phyloP scores from a whole-genome alignment of 257 asterid species.

The Leptodermis oblonga region DNA sequence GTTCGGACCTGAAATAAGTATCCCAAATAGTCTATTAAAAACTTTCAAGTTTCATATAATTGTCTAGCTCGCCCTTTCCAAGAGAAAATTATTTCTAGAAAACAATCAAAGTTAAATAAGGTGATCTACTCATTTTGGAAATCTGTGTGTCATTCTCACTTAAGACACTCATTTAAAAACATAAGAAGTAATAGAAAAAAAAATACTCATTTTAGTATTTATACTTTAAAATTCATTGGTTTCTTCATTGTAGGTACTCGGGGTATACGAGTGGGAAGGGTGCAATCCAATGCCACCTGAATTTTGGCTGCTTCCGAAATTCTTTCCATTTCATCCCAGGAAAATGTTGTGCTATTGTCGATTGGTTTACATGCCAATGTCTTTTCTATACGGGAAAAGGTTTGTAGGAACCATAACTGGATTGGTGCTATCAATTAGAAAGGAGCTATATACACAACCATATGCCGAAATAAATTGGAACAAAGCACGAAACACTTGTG shows the following conservation, averaged over 20 bases:
- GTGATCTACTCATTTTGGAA: too few species aligned
- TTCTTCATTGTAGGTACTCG: constrained; percentile 50
- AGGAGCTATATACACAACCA: constrained; percentile 35
- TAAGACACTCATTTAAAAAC: too few species aligned
- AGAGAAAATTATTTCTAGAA: too few species aligned
- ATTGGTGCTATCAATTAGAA: constrained; percentile 20
- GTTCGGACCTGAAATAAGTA: too few species aligned
- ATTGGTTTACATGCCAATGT: constrained; percentile 59
- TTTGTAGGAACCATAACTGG: constrained; percentile 41
- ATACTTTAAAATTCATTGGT: too few species aligned
- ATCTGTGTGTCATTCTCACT: too few species aligned
- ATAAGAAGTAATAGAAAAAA: too few species aligned
- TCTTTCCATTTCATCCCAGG: constrained; percentile 49
- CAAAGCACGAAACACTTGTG: constrained; percentile 41
- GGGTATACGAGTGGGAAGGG: constrained; percentile 50
- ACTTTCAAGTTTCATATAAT: too few species aligned
- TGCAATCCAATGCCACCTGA: constrained; percentile 63
- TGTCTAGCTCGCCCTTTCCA: too few species aligned
- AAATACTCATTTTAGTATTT: too few species aligned
- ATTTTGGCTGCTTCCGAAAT: constrained; percentile 43
- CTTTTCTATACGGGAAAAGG: constrained; percentile 19
- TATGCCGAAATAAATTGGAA: constrained; percentile 46
- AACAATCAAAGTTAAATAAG: too few species aligned
- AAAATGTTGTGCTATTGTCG: constrained; percentile 47
- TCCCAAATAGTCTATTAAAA: too few species aligned